Conservation (phyloP, 352 stramenopile species). For the Albugo laibachii region DNA sequence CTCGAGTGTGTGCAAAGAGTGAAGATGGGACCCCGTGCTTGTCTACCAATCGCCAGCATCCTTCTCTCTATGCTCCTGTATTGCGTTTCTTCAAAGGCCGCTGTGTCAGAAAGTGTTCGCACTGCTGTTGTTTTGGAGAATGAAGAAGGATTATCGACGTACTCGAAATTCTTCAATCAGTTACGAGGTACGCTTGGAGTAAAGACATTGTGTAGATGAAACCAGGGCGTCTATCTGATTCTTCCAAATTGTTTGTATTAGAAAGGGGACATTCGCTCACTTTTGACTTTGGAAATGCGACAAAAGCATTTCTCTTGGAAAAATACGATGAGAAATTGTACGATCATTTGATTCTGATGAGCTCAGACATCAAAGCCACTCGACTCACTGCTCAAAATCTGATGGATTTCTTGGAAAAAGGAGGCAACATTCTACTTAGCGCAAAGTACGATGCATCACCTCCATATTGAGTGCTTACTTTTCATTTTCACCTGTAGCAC, state of each 20-base stretch:
- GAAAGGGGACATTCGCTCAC: conserved; percentile 40
- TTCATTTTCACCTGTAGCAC: conserved; percentile 13
- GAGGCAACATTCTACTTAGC: conserved; percentile 66
- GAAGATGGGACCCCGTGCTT: no score
- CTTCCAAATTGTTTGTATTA: conserved; percentile 6
- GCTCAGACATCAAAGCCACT: conserved; percentile 56
- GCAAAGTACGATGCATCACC: conserved; percentile 11
- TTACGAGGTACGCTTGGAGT: conserved; percentile 19
- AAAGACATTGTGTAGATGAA: neutral
- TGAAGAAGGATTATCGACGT: conserved; percentile 27
- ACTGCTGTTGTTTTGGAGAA: conserved; percentile 54
- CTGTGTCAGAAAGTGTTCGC: conserved; percentile 7
- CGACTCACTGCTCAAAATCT: conserved; percentile 44
- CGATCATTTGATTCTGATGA: conserved; percentile 83
- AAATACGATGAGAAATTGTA: conserved; percentile 71
- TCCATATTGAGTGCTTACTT: neutral
- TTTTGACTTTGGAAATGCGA: conserved; percentile 21
- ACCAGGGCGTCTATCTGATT: neutral
- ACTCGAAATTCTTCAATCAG: conserved; percentile 58
- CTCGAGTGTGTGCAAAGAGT: no score
- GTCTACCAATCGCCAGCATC: no score
- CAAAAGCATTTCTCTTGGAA: conserved; percentile 36
- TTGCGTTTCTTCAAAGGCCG: no score
- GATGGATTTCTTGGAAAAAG: conserved; percentile 70
- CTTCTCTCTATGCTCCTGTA: no score